A percentile compares a stretch with the other conserved stretches of the same genome.
Conservation (phyloP, 2,329 filamentous ascomycete species). For the Ophiostoma ulmi region DNA sequence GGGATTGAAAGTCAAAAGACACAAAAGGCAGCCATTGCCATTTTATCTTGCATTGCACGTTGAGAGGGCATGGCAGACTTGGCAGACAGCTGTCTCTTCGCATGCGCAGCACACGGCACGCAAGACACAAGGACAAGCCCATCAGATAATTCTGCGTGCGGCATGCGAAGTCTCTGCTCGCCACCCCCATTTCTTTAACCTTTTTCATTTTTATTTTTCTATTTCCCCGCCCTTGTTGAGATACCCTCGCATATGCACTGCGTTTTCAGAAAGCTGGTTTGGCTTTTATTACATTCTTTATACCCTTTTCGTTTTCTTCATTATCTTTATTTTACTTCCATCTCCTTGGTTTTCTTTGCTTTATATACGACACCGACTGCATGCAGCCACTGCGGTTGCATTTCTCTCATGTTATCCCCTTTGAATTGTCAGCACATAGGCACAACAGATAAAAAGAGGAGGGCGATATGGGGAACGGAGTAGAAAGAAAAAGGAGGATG, state of each 20-base stretch:
- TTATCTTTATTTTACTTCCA: background rate
- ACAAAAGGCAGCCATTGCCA: background rate
- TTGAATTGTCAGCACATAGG: background rate
- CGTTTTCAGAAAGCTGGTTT: background rate
- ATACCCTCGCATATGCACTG: background rate
- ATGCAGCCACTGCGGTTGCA: background rate
- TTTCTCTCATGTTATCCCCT: background rate
- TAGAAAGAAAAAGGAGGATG: background rate
- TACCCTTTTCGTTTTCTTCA: background rate
- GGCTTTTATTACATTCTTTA: background rate
- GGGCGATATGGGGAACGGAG: background rate
- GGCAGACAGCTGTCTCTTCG: background rate
- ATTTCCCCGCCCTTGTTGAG: background rate
- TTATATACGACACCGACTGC: background rate
- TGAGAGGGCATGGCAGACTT: background rate
- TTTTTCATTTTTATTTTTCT: background rate
- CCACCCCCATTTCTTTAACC: background rate
- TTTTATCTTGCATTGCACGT: background rate
- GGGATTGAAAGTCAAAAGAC: background rate
- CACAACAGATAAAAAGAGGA: background rate
- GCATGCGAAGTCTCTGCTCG: background rate
- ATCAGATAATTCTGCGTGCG: background rate
- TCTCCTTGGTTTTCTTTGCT: background rate
- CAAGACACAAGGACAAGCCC: background rate
- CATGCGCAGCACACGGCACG: no score